A percentile compares a stretch with the other conserved stretches of the same genome.
These are phyloP conservation scores for Parascedosporium putredinis DNA, from an alignment of 2,329 filamentous ascomycete genomes.

Conservation along the genomic window DNA sequence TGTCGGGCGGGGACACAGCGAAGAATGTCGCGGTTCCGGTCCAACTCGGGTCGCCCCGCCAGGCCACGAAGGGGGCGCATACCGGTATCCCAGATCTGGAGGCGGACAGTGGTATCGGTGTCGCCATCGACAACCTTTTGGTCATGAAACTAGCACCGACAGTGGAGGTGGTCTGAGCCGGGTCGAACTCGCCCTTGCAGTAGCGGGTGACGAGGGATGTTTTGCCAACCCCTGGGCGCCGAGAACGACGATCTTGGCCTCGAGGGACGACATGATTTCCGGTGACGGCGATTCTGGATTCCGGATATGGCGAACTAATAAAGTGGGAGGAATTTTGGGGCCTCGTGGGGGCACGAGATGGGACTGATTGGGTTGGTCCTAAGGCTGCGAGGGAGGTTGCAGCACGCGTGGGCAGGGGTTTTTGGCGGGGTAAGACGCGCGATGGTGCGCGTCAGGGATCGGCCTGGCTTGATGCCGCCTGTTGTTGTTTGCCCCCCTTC, in stretches of 20 bases:
- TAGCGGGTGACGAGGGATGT: slow-evolving; percentile 69
- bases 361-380: not conserved
- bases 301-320: too few relatives aligned
- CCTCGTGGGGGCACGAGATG: not conserved
- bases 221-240: slow-evolving; percentile 74
- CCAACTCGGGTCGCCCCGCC: too few relatives aligned
- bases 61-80: too few relatives aligned
- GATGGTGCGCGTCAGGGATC: not conserved
- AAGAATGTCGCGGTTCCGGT: too few relatives aligned
- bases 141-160: slow-evolving; percentile 72
- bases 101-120: slow-evolving; percentile 74
- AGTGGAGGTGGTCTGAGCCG: slow-evolving; percentile 55
- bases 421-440: not conserved
- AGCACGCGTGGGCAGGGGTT: too few relatives aligned
- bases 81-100: slow-evolving; percentile 94
- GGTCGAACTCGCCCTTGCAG: slow-evolving; percentile 61
- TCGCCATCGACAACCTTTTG: slow-evolving; percentile 72
- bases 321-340: not conserved
- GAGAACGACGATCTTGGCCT: slow-evolving; percentile 74
- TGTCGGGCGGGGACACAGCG: too few relatives aligned
- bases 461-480: not conserved
- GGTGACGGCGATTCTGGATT: too few relatives aligned
- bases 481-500: not conserved
- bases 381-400: too few relatives aligned
- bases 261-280: slow-evolving; percentile 45